phyloP scores from a whole-genome alignment of 2,329 filamentous ascomycete genomes.

The Phialophora verrucosa region DNA sequence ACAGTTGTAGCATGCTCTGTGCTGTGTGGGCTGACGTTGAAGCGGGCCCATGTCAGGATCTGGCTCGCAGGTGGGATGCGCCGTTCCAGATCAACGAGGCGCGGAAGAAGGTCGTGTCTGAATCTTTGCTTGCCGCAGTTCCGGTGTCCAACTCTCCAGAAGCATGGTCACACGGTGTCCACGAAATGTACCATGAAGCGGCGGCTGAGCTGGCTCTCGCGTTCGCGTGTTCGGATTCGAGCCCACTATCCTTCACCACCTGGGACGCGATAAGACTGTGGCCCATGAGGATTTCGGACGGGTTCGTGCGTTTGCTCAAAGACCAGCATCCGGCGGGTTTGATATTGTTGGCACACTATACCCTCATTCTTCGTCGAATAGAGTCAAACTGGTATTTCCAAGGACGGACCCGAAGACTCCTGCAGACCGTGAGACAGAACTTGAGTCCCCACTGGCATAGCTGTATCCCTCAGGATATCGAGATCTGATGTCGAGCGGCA shows the following conservation, averaged over 20 bases:
- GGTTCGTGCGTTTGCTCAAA: constrained; percentile 44
- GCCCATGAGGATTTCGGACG: constrained; percentile 46
- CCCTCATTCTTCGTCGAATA: constrained; percentile 44
- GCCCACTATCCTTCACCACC: constrained; percentile 36
- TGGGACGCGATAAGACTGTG: constrained; percentile 44
- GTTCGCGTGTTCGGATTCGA: constrained; percentile 14
- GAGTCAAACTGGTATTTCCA: constrained; percentile 49
- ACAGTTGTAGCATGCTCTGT: constrained; percentile 39
- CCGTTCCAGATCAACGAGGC: constrained; percentile 37
- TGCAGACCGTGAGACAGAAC: constrained; percentile 1
- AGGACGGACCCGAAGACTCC: constrained; percentile 40
- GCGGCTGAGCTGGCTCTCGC: constrained; percentile 19
- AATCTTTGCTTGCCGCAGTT: background rate
- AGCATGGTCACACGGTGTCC: constrained; percentile 12
- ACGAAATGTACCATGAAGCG: constrained; percentile 10
- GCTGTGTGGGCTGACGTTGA: constrained; percentile 37
- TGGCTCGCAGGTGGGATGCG: constrained; percentile 43
- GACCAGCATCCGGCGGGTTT: constrained; percentile 45
- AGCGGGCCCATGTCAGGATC: constrained; percentile 23
- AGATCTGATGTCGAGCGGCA: background rate
- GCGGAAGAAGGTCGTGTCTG: background rate
- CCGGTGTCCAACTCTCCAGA: background rate
- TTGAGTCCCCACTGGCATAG: constrained; percentile 15
- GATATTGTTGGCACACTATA: constrained; percentile 48
- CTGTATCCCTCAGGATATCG: background rate